A percentile compares a stretch with the other conserved stretches of the same genome.
Evolutionary conservation across 768 basidiomycete genomes (phyloP).

Genomic region (Pleurotus pulmonarius): DNA sequence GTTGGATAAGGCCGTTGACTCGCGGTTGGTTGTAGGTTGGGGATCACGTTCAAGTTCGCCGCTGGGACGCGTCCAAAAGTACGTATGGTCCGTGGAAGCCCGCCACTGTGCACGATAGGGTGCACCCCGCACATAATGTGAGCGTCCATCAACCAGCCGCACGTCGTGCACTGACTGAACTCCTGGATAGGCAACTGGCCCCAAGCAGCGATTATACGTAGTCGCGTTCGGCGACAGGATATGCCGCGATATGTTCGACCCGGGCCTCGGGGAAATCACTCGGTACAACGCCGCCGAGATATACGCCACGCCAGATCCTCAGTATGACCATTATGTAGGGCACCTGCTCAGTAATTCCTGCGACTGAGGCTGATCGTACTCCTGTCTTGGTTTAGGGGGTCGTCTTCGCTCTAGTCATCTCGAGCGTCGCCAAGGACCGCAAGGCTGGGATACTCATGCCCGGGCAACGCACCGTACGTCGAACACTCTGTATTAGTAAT

Average conservation of each 20-base stretch:
- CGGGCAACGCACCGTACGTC: neutral
- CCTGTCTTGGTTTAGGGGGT: neutral
- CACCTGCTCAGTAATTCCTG: neutral
- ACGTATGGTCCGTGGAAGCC: neutral
- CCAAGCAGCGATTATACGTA: neutral
- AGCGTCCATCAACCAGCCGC: neutral
- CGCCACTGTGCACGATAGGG: neutral
- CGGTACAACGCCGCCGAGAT: neutral
- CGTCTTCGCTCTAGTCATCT: neutral
- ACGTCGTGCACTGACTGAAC: neutral
- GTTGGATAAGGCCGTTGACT: neutral
- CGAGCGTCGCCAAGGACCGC: neutral
- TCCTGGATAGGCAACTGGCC: neutral
- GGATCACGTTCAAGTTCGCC: slow-evolving; percentile 2
- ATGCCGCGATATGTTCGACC: neutral
- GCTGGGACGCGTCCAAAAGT: neutral
- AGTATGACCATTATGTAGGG: neutral
- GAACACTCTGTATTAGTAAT: neutral
- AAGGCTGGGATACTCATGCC: neutral
- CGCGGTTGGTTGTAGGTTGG: neutral
- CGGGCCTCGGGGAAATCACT: neutral
- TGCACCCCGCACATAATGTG: neutral
- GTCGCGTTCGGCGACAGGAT: neutral
- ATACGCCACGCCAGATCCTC: neutral
- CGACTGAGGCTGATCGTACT: neutral